Evolutionary conservation across 1,139 yeast species (phyloP).

Genomic region (Magnusiomyces paraingens): DNA sequence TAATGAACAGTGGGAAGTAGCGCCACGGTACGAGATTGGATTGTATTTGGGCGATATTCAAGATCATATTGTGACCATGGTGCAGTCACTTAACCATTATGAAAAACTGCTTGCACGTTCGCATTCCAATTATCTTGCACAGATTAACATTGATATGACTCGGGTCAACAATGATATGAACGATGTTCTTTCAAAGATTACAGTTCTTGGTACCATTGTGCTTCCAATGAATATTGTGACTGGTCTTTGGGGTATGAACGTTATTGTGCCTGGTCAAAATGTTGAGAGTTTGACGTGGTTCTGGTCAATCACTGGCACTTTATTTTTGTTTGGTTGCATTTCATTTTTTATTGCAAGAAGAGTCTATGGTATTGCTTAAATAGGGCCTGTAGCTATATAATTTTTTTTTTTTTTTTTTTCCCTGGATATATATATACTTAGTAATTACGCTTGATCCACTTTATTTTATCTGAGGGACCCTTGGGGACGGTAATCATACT

Average conservation of each 20-base stretch:
- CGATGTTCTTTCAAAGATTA: constrained; percentile 88
- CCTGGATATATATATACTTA: neutral
- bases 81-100: constrained; percentile 85
- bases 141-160: constrained; percentile 94
- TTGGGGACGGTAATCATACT: constrained; percentile 92
- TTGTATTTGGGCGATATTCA: constrained; percentile 94
- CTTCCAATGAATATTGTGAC: constrained; percentile 91
- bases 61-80: constrained; percentile 83
- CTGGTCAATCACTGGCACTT: constrained; percentile 36
- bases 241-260: constrained; percentile 99
- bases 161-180: constrained; percentile 95
- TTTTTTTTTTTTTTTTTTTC: neutral
- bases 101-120: constrained; percentile 89
- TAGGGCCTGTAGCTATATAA: too few species aligned
- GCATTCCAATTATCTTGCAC: constrained; percentile 93
- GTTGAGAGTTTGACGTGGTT: constrained; percentile 70
- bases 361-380: constrained; percentile 23
- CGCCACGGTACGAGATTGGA: constrained; percentile 72
- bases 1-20: constrained; percentile 72
- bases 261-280: constrained; percentile 89
- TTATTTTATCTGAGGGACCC: constrained; percentile 64
- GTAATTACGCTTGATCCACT: constrained; percentile 45
- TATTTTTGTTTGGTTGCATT: constrained; percentile 32
- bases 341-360: constrained; percentile 30
- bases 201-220: constrained; percentile 90